Evolutionary conservation across 2,329 filamentous ascomycete genomes (phyloP), one percentile per base, ranked within the genome.

Genomic region (Drechslerella dactyloides): DNA sequence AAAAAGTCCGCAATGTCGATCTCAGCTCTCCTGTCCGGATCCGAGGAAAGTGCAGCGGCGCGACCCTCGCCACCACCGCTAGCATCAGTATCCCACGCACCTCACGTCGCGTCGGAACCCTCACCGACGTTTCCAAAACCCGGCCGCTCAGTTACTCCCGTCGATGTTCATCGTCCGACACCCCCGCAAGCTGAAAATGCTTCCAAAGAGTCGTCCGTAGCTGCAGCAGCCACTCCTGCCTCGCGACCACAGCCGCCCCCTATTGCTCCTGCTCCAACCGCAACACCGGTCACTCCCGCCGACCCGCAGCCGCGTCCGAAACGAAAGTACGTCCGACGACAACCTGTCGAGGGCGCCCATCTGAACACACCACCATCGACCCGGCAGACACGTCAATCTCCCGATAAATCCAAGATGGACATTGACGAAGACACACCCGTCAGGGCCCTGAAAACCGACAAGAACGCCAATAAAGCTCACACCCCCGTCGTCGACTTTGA

Each of bases 1-100:
- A 73, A 73, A 37, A 73, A 73, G 27, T 51, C 62, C 1, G 61
- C 69, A 35, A 73, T 73, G 69, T 73, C 69, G 46, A 73, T 73
- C 53, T 73, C 69, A 3, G 60, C 69, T 30, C 50, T 73, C 17
- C 42, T 73, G 23, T 61, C 55, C 21, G 69, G 62, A 13, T 56
- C 55, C 24, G 66, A 64, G 30, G 66, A 70, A 46, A 35, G 24
- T 30, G 54, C 58, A 27, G 59, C 63, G 54, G 58, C 66, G 24
- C 59, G 60, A 60, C 55, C 24, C 48, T 66, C 69, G 17, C 51
- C 64, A 42, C 58, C 62, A 17, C 60, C 60, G n/a, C 21, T 53
- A 30, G 30, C 48, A 24, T 3, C 23, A 48, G 23, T 17, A 13
- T 33, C 46, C 40, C 61, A 55, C 33, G 54, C 30, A 11, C 40